Conservation (phyloP, 306 rosid species). For the Nissolia schottii region DNA sequence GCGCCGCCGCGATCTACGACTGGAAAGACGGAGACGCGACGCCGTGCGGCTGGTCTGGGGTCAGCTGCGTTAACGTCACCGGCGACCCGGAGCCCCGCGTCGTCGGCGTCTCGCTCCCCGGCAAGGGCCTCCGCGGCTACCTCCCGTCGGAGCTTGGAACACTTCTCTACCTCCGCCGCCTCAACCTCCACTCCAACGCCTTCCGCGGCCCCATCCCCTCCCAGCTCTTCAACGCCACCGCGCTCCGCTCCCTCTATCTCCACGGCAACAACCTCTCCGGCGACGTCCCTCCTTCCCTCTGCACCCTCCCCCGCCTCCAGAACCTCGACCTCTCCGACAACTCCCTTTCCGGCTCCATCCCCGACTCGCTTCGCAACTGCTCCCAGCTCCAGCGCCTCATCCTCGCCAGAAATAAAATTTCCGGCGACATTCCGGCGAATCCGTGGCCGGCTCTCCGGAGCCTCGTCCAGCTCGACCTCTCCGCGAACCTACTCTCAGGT, state of each 20-base stretch:
- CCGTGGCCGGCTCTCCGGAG: conserved; percentile 55
- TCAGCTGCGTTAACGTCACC: conserved; percentile 69
- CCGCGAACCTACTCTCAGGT: conserved; percentile 59
- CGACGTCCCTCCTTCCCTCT: conserved; percentile 56
- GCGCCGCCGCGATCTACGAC: conserved; percentile 50
- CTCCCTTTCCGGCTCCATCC: conserved; percentile 56
- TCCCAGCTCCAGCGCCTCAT: conserved; percentile 63
- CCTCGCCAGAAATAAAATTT: conserved; percentile 57
- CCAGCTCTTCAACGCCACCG: conserved; percentile 85
- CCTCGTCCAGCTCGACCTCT: conserved; percentile 68
- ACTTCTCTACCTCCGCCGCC: conserved; percentile 72
- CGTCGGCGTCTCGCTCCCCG: conserved; percentile 67
- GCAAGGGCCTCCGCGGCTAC: conserved; percentile 75
- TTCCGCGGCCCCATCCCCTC: conserved; percentile 71
- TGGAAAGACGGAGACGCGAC: conserved; percentile 69
- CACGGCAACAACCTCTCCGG: conserved; percentile 90
- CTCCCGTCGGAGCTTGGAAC: conserved; percentile 92
- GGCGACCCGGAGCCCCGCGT: conserved; percentile 66
- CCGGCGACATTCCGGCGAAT: conserved; percentile 56
- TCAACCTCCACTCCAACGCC: conserved; percentile 69
- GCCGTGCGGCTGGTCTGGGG: conserved; percentile 85
- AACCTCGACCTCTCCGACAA: conserved; percentile 88
- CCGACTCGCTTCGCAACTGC: conserved; percentile 46
- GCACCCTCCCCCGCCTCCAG: conserved; percentile 67
- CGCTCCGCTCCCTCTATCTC: conserved; percentile 79